Conservation (phyloP, 768 basidiomycete genomes). For the Termitomyces sp. region DNA sequence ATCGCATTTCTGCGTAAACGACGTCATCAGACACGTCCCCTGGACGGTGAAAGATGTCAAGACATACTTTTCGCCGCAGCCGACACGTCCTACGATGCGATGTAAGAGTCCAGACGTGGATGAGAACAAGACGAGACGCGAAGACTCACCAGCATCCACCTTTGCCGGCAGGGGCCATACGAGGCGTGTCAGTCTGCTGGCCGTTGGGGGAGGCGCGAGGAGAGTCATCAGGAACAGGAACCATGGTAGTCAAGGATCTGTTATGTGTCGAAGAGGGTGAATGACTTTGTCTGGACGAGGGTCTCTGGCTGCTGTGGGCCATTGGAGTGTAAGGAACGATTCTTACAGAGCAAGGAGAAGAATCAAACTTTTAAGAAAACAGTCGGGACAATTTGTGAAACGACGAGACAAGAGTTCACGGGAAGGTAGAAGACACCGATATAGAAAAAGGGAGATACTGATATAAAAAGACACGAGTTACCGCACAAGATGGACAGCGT, state of each 20-base stretch:
- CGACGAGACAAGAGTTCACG: slow-evolving; percentile 23
- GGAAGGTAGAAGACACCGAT: slow-evolving; percentile 25
- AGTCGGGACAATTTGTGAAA: slow-evolving; percentile 31
- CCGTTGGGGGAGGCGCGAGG: slow-evolving; percentile 41
- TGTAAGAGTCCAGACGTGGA: slow-evolving; percentile 8
- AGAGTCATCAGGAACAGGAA: slow-evolving; percentile 26
- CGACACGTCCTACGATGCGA: slow-evolving; percentile 64
- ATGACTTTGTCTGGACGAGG: slow-evolving; percentile 43
- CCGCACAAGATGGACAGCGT: slow-evolving; percentile 22
- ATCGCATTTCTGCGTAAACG: slow-evolving; percentile 69
- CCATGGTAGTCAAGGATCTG: slow-evolving; percentile 27
- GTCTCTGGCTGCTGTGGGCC: slow-evolving; percentile 43
- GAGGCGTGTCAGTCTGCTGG: slow-evolving; percentile 43
- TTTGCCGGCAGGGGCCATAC: slow-evolving; percentile 50
- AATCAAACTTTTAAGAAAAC: slow-evolving; percentile 24
- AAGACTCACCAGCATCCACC: slow-evolving; percentile 74
- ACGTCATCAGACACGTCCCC: slow-evolving; percentile 1
- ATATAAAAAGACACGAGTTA: slow-evolving; percentile 29
- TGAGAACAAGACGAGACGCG: slow-evolving; percentile 4
- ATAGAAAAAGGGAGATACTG: slow-evolving; percentile 24
- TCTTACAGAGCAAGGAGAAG: slow-evolving; percentile 14
- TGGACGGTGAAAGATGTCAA: neutral
- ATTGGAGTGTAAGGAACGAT: slow-evolving; percentile 24
- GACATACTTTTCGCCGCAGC: slow-evolving; percentile 68
- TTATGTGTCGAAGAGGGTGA: slow-evolving; percentile 35